Evolutionary conservation across 306 rosid species (phyloP).

Genomic region (Vachellia collinsii): DNA sequence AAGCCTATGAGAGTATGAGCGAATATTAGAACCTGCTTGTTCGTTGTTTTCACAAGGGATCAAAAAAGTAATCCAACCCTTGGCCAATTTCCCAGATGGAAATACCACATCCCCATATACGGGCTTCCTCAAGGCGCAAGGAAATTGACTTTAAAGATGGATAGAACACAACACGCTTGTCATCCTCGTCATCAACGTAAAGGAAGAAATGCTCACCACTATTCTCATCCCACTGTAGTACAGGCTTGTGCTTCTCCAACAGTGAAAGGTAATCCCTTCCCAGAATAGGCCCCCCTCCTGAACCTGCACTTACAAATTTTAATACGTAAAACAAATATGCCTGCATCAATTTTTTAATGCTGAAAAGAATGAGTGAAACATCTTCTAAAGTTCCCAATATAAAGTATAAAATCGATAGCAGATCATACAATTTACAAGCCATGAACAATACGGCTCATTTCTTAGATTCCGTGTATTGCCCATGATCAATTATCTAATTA

Average conservation of each 20-base stretch:
- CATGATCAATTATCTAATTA: not conserved
- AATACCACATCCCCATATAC: slow-evolving; percentile 84
- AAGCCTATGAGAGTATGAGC: not conserved
- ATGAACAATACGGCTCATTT: no score
- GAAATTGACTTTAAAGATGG: slow-evolving; percentile 84
- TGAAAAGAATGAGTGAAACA: not conserved
- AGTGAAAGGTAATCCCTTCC: slow-evolving; percentile 80
- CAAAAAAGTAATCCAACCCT: slow-evolving; percentile 93
- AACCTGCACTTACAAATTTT: slow-evolving; percentile 46
- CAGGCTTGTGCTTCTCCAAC: slow-evolving; percentile 82
- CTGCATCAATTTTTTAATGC: slow-evolving; percentile 5
- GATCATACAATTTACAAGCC: not conserved
- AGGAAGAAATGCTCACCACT: slow-evolving; percentile 84
- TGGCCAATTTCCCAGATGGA: slow-evolving; percentile 98
- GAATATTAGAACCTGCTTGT: not conserved
- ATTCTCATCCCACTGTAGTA: slow-evolving; percentile 75
- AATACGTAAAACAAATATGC: slow-evolving; percentile 18
- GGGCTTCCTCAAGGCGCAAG: slow-evolving; percentile 83
- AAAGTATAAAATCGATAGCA: not conserved
- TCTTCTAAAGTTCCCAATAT: not conserved
- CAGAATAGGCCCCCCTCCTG: slow-evolving; percentile 72
- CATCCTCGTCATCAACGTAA: slow-evolving; percentile 54
- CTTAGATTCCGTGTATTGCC: no score
- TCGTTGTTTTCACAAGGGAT: slow-evolving; percentile 52
- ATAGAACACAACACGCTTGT: slow-evolving; percentile 81